Conservation (phyloP, 768 basidiomycete genomes). For the Boletus coccyginus region DNA sequence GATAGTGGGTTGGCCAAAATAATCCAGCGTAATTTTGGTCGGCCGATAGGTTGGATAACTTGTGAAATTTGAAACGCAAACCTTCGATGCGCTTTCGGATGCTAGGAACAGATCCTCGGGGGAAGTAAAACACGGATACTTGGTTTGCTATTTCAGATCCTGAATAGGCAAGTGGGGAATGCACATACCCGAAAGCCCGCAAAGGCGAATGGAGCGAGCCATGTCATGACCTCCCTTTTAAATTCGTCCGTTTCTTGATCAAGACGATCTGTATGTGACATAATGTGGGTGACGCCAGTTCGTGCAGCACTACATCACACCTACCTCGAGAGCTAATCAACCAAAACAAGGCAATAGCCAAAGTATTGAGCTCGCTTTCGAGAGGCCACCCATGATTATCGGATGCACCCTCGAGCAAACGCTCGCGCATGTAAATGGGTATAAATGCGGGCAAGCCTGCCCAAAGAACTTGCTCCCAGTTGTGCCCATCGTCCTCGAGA, state of each 20-base stretch:
- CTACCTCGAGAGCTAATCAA: conserved; percentile 35
- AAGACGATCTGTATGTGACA: conserved; percentile 13
- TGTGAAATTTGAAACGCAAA: conserved; percentile 22
- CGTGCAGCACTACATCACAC: background rate
- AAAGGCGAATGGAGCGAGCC: conserved; percentile 45
- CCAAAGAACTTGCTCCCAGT: conserved; percentile 44
- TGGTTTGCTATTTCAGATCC: conserved; percentile 10
- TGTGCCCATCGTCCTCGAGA: conserved; percentile 52
- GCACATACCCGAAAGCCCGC: conserved; percentile 48
- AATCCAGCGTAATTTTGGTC: conserved; percentile 31
- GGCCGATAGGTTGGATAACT: conserved; percentile 31
- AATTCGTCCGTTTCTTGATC: conserved; percentile 34
- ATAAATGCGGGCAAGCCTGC: conserved; percentile 43
- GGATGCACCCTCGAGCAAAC: conserved; percentile 38
- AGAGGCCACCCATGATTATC: conserved; percentile 49
- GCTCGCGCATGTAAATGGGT: conserved; percentile 36
- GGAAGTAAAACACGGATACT: conserved; percentile 39
- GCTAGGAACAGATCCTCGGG: conserved; percentile 35
- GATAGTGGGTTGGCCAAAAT: conserved; percentile 40
- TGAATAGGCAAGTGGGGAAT: background rate
- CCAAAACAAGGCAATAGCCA: conserved; percentile 51
- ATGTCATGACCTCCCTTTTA: conserved; percentile 33
- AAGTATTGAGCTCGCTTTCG: conserved; percentile 41
- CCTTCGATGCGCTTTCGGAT: conserved; percentile 9
- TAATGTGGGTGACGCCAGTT: background rate